Evolutionary conservation across 257 asterid species (phyloP).

Genomic region (Cinchona pubescens): DNA sequence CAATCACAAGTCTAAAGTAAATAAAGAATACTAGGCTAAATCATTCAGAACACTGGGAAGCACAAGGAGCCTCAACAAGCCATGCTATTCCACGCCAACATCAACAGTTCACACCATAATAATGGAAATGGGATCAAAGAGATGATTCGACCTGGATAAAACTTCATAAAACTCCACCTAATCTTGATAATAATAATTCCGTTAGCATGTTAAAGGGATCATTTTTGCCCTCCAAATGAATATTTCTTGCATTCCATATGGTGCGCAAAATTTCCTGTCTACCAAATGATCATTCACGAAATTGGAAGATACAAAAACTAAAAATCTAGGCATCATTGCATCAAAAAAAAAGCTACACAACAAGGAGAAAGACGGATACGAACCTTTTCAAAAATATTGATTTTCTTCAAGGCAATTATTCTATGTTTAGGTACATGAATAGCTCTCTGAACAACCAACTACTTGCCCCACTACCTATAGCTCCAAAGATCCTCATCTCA

Average conservation of each 20-base stretch:
- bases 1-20: background rate
- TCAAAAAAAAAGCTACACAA: background rate
- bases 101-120: background rate
- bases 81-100: background rate
- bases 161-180: background rate
- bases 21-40: background rate
- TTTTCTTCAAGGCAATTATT: constrained; percentile 93
- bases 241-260: background rate
- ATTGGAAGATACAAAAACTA: background rate
- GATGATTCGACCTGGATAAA: background rate
- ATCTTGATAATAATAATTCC: too few species aligned
- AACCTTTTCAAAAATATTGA: constrained; percentile 96
- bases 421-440: constrained; percentile 93
- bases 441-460: constrained; percentile 98
- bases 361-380: background rate
- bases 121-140: background rate
- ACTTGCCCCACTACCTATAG: constrained; percentile 97
- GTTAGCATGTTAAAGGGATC: too few species aligned
- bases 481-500: constrained; percentile 91
- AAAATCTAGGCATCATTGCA: background rate
- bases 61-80: background rate
- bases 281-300: background rate
- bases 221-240: background rate
- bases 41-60: background rate
- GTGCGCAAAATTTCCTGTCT: background rate